Conservation (phyloP, 768 basidiomycete species). For the Lentinus brumalis region DNA sequence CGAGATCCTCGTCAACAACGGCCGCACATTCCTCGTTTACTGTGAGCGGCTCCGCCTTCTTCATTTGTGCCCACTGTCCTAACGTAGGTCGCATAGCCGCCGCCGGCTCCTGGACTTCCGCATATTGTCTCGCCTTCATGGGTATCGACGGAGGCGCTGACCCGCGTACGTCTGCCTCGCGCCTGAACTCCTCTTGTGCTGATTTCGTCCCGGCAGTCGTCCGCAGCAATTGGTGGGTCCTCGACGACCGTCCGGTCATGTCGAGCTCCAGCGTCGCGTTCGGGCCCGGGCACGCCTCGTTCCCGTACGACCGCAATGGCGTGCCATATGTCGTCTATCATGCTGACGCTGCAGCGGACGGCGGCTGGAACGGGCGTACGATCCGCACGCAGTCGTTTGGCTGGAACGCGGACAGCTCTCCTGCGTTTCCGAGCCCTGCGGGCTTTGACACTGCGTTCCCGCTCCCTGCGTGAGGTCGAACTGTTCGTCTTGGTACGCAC, state of each 20-base stretch:
- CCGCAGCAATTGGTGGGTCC: slow-evolving; percentile 1
- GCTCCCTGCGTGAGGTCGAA: background rate
- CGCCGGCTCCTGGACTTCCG: background rate
- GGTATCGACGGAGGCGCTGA: slow-evolving; percentile 2
- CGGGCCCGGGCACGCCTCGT: slow-evolving; percentile 3
- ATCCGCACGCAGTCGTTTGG: background rate
- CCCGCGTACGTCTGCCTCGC: slow-evolving; percentile 1
- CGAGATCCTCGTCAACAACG: slow-evolving; percentile 3
- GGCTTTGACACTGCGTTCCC: background rate
- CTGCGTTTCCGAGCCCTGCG: background rate
- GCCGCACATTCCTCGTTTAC: slow-evolving; percentile 3
- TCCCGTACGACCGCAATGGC: background rate
- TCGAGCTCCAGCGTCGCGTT: slow-evolving; percentile 3
- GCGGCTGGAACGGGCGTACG: background rate
- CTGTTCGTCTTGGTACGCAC: too few relatives aligned
- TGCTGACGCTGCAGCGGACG: background rate
- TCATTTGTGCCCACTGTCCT: too few relatives aligned
- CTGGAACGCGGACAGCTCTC: background rate
- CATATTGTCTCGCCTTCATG: slow-evolving; percentile 1
- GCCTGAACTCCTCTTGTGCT: too few relatives aligned
- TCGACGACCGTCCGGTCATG: slow-evolving; percentile 1
- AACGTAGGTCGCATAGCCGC: background rate
- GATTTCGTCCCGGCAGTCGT: background rate
- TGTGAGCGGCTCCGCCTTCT: background rate
- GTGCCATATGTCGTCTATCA: slow-evolving; percentile 2